Percentiles rank a stretch among this genome's conserved stretches.
Conservation (phyloP, 1,284 basidiomycete species). For the Apiotrichum laibachii region DNA sequence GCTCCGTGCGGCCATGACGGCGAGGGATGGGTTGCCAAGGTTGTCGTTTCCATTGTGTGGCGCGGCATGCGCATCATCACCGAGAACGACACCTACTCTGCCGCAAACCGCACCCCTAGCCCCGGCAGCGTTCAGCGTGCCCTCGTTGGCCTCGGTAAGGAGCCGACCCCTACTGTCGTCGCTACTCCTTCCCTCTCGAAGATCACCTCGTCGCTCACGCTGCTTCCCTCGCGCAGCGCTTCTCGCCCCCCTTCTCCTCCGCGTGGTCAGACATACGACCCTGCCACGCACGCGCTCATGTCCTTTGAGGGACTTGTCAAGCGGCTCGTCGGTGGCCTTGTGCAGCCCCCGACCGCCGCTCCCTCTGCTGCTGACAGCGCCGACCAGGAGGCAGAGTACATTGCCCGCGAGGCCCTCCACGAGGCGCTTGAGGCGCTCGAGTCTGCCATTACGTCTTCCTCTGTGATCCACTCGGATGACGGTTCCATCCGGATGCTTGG, state of each 20-base stretch:
- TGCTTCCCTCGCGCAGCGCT: slow-evolving; percentile 39
- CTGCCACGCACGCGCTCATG: slow-evolving; percentile 43
- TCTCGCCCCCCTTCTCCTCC: slow-evolving; percentile 49
- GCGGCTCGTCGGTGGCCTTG: slow-evolving; percentile 45
- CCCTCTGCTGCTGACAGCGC: slow-evolving; percentile 21
- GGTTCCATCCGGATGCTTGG: slow-evolving; percentile 25
- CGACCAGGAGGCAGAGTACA: slow-evolving; percentile 45
- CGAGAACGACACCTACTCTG: slow-evolving; percentile 30
- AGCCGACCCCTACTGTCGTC: slow-evolving; percentile 26
- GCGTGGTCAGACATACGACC: slow-evolving; percentile 32
- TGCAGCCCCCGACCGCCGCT: slow-evolving; percentile 43
- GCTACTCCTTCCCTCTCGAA: slow-evolving; percentile 38
- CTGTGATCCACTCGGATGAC: slow-evolving; percentile 36
- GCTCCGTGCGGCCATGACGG: slow-evolving; percentile 49
- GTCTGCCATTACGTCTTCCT: slow-evolving; percentile 44
- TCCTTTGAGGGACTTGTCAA: slow-evolving; percentile 50
- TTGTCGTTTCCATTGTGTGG: slow-evolving; percentile 51
- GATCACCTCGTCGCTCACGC: slow-evolving; percentile 34
- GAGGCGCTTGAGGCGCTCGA: slow-evolving; percentile 51
- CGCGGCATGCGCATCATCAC: slow-evolving; percentile 48
- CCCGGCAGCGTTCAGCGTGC: slow-evolving; percentile 43
- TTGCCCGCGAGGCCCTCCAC: slow-evolving; percentile 50
- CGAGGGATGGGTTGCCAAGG: slow-evolving; percentile 51
- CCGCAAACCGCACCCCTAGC: slow-evolving; percentile 37
- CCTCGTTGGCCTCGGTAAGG: slow-evolving; percentile 40